Percentiles rank a stretch among this genome's conserved stretches.
Evolutionary conservation across 2,329 filamentous ascomycete genomes (phyloP).

Genomic region (Cadophora gregata): DNA sequence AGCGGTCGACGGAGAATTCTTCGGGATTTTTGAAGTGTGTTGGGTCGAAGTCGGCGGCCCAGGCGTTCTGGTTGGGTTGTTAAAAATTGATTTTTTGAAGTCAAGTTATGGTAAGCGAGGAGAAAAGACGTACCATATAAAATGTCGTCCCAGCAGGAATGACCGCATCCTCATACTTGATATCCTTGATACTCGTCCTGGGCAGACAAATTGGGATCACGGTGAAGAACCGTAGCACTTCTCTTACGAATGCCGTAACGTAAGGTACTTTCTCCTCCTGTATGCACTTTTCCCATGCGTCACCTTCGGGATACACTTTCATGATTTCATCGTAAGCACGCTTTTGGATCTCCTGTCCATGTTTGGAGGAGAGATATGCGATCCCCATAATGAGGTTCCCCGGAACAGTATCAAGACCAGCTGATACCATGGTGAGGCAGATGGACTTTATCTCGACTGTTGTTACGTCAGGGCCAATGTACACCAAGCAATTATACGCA

Average conservation of each 20-base stretch:
- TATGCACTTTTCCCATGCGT: conserved; percentile 78
- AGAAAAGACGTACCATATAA: conserved; percentile 64
- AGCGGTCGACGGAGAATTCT: conserved; percentile 73
- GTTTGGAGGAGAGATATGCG: conserved; percentile 71
- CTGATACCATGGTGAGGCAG: conserved; percentile 81
- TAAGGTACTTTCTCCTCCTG: conserved; percentile 79
- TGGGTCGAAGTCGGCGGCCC: conserved; percentile 75
- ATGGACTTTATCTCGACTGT: conserved; percentile 79
- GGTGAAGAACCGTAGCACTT: conserved; percentile 78
- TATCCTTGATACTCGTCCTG: conserved; percentile 73
- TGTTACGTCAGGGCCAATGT: conserved; percentile 43
- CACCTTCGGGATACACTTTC: conserved; percentile 72
- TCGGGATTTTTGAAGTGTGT: conserved; percentile 68
- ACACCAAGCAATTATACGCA: not conserved
- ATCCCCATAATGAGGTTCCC: conserved; percentile 82
- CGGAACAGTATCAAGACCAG: conserved; percentile 81
- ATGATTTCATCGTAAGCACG: conserved; percentile 74
- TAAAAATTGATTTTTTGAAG: conserved; percentile 5
- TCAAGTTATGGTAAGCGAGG: not conserved
- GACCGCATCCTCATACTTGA: conserved; percentile 67
- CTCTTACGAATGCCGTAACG: conserved; percentile 78
- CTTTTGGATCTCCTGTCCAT: conserved; percentile 73
- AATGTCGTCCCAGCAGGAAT: conserved; percentile 81
- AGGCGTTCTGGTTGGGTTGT: conserved; percentile 62
- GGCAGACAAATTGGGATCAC: conserved; percentile 82